These are phyloP conservation scores for Helianthus annuus DNA, from an alignment of 129 eudicot genomes.

Conservation along the genomic window DNA sequence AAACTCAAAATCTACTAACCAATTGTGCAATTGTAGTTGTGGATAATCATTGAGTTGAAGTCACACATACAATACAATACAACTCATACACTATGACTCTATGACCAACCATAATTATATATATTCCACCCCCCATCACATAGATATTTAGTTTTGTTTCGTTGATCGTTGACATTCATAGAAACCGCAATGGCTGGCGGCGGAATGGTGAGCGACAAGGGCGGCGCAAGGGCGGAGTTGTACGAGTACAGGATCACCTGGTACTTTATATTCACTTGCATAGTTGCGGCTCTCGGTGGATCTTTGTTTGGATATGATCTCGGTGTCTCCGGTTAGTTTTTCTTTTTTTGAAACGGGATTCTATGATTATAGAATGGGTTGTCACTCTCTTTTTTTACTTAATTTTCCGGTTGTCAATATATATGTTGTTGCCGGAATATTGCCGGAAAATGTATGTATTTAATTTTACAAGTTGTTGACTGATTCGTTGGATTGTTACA, in stretches of 20 bases:
- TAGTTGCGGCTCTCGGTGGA: slow-evolving; percentile 85
- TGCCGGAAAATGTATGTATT: neutral
- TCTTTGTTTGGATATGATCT: slow-evolving; percentile 94
- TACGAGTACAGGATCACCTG: slow-evolving; percentile 70
- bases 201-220: slow-evolving; percentile 41
- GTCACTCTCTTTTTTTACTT: neutral
- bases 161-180: slow-evolving; percentile 6
- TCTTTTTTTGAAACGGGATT: neutral
- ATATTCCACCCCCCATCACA: neutral
- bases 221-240: slow-evolving; percentile 56
- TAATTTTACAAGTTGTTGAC: neutral
- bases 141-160: neutral
- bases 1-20: neutral
- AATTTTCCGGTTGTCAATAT: neutral
- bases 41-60: slow-evolving; percentile 14
- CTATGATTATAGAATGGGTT: no score
- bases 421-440: neutral
- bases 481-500: neutral
- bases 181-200: slow-evolving; percentile 74
- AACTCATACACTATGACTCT: slow-evolving; percentile 1
- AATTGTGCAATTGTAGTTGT: neutral
- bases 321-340: slow-evolving; percentile 79
- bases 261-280: slow-evolving; percentile 68
- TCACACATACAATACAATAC: slow-evolving; percentile 17
- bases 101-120: neutral